A percentile compares a stretch with the other conserved stretches of the same genome.
Conservation (phyloP, 2,329 filamentous ascomycete genomes). For the Hypoxylon sp. region DNA sequence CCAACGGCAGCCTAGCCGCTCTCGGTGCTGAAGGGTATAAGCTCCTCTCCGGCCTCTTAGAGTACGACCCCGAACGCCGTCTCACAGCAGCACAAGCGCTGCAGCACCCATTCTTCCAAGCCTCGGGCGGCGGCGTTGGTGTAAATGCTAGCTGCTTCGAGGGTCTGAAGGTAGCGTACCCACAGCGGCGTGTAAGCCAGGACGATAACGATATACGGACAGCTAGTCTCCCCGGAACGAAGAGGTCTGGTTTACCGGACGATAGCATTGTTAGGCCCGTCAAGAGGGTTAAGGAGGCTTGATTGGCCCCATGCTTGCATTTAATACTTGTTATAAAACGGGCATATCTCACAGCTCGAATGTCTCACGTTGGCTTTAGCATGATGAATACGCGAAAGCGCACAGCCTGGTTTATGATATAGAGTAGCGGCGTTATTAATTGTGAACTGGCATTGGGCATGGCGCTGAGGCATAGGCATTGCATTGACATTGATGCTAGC, state of each 20-base stretch:
- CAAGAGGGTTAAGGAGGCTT: conserved; percentile 72
- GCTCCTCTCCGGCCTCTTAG: conserved; percentile 83
- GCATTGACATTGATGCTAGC: conserved; percentile 2
- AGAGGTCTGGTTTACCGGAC: conserved; percentile 86
- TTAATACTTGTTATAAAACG: background rate
- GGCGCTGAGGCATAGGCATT: conserved; percentile 3
- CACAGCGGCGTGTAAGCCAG: conserved; percentile 87
- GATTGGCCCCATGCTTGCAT: background rate
- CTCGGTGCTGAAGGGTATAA: conserved; percentile 84
- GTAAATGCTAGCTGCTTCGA: conserved; percentile 91
- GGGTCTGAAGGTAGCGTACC: conserved; percentile 88
- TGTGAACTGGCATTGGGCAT: background rate
- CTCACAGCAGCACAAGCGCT: conserved; percentile 89
- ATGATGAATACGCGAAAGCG: background rate
- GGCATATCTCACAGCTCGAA: background rate
- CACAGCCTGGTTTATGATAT: background rate
- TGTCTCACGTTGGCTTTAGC: background rate
- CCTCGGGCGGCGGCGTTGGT: conserved; percentile 70
- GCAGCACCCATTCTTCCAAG: conserved; percentile 87
- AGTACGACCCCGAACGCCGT: conserved; percentile 92
- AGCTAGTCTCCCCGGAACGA: conserved; percentile 89
- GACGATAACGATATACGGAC: conserved; percentile 98
- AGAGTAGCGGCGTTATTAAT: background rate
- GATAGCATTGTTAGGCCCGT: conserved; percentile 75
- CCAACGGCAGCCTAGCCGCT: conserved; percentile 62